Conservation (phyloP, 2,329 filamentous ascomycete genomes). For the Exophiala calicioides region DNA sequence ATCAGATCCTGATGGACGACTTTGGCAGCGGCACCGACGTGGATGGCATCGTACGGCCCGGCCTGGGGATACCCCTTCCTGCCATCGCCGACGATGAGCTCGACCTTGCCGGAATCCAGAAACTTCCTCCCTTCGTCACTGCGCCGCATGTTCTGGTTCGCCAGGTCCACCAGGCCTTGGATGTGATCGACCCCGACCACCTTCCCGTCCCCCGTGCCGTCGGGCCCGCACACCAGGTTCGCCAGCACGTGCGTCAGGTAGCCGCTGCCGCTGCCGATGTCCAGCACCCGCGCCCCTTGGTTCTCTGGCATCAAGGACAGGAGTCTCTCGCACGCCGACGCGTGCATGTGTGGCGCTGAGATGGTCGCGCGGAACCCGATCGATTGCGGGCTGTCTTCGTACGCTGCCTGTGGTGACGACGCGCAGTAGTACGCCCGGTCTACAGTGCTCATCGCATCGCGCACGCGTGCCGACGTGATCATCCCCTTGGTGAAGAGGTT, state of each 20-base stretch:
- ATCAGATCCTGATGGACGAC: conserved; percentile 71
- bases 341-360: conserved; percentile 73
- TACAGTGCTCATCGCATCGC: conserved; percentile 81
- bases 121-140: conserved; percentile 60
- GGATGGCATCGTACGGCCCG: conserved; percentile 83
- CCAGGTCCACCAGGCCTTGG: conserved; percentile 60
- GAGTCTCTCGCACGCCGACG: conserved; percentile 63
- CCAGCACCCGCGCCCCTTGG: conserved; percentile 59
- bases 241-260: conserved; percentile 89
- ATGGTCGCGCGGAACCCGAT: conserved; percentile 71
- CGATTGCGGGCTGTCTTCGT: conserved; percentile 69
- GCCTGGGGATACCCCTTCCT: conserved; percentile 63
- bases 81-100: conserved; percentile 75
- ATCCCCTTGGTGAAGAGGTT: conserved; percentile 73
- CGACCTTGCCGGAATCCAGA: conserved; percentile 64
- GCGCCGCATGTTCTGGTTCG: conserved; percentile 66
- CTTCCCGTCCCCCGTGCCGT: conserved; percentile 45
- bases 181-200: conserved; percentile 80
- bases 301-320: conserved; percentile 58
- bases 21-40: conserved; percentile 84
- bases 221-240: conserved; percentile 59
- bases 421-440: conserved; percentile 76
- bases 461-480: conserved; percentile 71
- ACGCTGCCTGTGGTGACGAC: conserved; percentile 54
- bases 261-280: conserved; percentile 74